Evolutionary conservation across 495 filamentous ascomycete species (phyloP).

Genomic region (Chaetomium fimeti): DNA sequence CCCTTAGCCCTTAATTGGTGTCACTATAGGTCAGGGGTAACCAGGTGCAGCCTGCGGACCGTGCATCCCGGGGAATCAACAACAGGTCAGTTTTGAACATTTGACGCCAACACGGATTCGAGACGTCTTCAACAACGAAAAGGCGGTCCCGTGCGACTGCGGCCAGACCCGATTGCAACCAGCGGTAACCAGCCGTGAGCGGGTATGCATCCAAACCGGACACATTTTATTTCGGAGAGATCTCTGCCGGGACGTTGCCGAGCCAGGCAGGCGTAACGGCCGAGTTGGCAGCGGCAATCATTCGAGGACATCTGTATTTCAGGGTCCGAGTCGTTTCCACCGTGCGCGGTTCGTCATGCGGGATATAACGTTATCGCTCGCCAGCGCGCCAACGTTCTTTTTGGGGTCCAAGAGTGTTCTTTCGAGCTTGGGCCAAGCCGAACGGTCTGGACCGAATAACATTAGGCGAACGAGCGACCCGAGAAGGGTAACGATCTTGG

Average conservation of each 20-base stretch:
- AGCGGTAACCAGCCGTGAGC: constrained; percentile 2
- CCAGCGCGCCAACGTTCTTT: too few species aligned
- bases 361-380: too few species aligned
- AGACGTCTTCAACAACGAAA: neutral
- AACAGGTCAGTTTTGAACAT: neutral
- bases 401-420: neutral
- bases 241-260: constrained; percentile 9
- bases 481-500: neutral
- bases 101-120: neutral
- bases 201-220: neutral
- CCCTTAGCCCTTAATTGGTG: constrained; percentile 29
- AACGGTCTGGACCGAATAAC: neutral
- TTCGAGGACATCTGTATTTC: neutral
- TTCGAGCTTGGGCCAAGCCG: neutral
- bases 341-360: too few species aligned
- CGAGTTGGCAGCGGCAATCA: neutral
- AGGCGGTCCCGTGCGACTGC: neutral
- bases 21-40: constrained; percentile 32
- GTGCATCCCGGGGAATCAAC: neutral
- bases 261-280: constrained; percentile 2
- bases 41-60: constrained; percentile 21
- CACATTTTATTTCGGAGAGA: constrained; percentile 12
- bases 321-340: neutral
- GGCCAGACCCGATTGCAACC: constrained; percentile 3
- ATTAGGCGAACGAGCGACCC: neutral